Conservation (phyloP, 1,139 yeast genomes). For the Suhomyces chickasaworum region DNA sequence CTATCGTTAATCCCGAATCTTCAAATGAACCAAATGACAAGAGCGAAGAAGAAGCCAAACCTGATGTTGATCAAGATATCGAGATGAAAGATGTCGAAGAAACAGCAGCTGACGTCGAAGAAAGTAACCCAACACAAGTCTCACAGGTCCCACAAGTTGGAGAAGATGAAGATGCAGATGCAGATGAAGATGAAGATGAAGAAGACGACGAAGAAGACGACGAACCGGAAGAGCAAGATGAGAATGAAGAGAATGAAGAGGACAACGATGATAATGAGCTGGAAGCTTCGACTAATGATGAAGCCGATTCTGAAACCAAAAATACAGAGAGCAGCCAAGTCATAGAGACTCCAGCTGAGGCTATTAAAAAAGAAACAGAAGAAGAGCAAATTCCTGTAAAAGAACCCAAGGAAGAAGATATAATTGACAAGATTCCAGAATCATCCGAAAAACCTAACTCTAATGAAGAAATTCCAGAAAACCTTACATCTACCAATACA, state of each 20-base stretch:
- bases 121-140: background rate
- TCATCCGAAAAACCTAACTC: background rate
- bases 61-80: slow-evolving; percentile 7
- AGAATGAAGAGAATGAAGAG: slow-evolving; percentile 4
- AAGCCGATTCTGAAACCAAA: slow-evolving; percentile 3
- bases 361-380: background rate
- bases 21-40: background rate
- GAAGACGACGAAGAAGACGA: background rate
- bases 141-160: no score
- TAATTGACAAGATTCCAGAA: background rate
- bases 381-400: background rate
- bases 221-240: slow-evolving; percentile 3
- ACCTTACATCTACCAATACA: background rate
- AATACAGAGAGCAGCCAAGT: background rate
- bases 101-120: background rate
- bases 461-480: background rate
- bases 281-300: slow-evolving; percentile 11
- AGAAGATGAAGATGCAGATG: slow-evolving; percentile 4
- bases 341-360: background rate
- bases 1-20: background rate
- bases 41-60: background rate
- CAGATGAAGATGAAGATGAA: background rate
- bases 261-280: slow-evolving; percentile 6
- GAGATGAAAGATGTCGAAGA: slow-evolving; percentile 9
- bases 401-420: slow-evolving; percentile 1